Base-by-base conservation (phyloP, 495 filamentous ascomycete species). In the Podospora anserina region DNA sequence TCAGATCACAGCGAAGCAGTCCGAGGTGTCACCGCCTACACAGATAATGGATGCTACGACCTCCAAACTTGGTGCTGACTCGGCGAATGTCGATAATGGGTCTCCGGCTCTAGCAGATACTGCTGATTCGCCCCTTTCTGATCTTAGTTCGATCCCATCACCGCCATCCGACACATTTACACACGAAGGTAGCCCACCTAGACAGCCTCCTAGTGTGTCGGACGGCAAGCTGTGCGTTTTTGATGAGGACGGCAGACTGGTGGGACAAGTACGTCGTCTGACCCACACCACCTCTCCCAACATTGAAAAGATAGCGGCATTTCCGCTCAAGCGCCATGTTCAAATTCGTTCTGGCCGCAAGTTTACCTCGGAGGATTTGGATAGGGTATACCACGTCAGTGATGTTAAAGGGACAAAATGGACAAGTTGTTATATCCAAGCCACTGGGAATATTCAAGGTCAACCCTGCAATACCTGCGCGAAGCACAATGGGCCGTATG, bases 381-480 rank as follows among this genome's bases (percentile, higher is more conserved):
- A 74, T 3, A 60, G 65, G 27, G 69, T 78, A 54, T 71, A 73
- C 53, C 70, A 70, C 13, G 69, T 70, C 0, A 68, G 64, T 34
- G 77, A 80, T 23, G 34, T 49, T n/a, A 74, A 74, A 63, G 70
- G 69, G 0, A 65, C 68, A 68, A 77, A 76, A 68, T 76, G 72
- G 75, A 59, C 78, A 4, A 72, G 74, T 65, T 71, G 70, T 27
- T 73, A 74, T 65, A 73, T 78, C 19, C 77, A 80, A 64, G 77
- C 77, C 9, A 73, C 69, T 1, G 77, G 77, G 13, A 66, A 74
- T 6, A 13, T 73, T 1, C 75, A 78, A 49, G 62, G 11, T 2
- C 54, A 66, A 58, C 69, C 74, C 0, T 78, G 77, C 61, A 16
- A 64, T 4, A 70, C 66, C 4, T 80, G 78, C 58, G 23, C 64